Conservation (phyloP, 257 asterid species). For the Ophiorrhiza pumila region DNA sequence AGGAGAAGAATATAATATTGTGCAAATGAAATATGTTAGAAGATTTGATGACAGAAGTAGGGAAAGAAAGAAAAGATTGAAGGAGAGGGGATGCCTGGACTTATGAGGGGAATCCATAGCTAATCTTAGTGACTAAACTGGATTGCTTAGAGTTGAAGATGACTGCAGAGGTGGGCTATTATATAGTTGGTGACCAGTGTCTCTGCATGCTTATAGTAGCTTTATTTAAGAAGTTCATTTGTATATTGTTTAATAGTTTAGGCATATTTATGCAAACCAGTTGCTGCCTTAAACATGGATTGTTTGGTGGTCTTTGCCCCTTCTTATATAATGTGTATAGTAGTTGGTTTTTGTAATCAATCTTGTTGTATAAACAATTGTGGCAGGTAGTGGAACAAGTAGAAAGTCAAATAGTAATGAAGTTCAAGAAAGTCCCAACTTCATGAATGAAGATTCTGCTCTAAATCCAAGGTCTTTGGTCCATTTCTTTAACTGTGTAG, state of each 20-base stretch:
- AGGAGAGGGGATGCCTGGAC: slow-evolving; percentile 24
- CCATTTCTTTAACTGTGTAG: neutral
- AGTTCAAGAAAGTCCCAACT: slow-evolving; percentile 2
- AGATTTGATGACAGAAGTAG: slow-evolving; percentile 51
- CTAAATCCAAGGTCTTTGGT: slow-evolving; percentile 7
- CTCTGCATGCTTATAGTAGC: neutral
- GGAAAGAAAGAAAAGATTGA: slow-evolving; percentile 36
- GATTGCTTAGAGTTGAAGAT: slow-evolving; percentile 21
- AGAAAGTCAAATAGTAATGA: slow-evolving; percentile 8
- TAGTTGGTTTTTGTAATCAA: neutral
- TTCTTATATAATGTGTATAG: neutral
- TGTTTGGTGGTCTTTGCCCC: neutral
- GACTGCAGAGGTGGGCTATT: neutral
- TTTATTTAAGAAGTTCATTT: neutral
- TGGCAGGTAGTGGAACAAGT: slow-evolving; percentile 1
- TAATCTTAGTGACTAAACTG: neutral
- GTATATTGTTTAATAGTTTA: neutral
- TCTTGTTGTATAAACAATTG: neutral
- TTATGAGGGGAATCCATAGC: slow-evolving; percentile 30
- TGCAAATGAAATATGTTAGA: slow-evolving; percentile 48
- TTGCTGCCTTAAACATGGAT: neutral
- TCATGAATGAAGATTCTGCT: neutral
- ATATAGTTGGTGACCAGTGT: slow-evolving; percentile 7
- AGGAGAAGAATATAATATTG: slow-evolving; percentile 37
- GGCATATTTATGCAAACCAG: neutral